These are phyloP conservation scores for Huntiella moniliformis DNA, from an alignment of 2,329 filamentous ascomycete species.

Conservation along the genomic window DNA sequence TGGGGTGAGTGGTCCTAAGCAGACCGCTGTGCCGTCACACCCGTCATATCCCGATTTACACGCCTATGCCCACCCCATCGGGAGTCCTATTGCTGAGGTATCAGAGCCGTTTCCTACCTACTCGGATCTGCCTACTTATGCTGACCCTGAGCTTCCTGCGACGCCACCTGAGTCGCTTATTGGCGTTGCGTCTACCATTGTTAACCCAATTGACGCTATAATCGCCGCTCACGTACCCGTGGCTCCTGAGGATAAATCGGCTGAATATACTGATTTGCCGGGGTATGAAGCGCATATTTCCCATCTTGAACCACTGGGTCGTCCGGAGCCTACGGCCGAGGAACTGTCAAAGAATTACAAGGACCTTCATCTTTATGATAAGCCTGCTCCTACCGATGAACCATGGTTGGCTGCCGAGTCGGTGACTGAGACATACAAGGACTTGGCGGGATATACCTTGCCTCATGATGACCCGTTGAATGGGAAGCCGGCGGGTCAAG, in stretches of 20 bases:
- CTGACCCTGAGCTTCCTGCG: constrained; percentile 16
- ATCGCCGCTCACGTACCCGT: constrained; percentile 17
- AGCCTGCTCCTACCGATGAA: constrained; percentile 11
- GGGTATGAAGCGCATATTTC: constrained; percentile 17
- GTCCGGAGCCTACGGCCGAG: constrained; percentile 15
- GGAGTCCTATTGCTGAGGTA: constrained; percentile 17
- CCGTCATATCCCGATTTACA: constrained; percentile 21
- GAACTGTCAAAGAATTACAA: constrained; percentile 21
- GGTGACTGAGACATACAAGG: constrained; percentile 20
- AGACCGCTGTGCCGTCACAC: constrained; percentile 17
- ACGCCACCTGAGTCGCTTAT: constrained; percentile 3
- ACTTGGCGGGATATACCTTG: constrained; percentile 20
- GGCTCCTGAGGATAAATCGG: constrained; percentile 17
- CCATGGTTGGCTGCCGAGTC: constrained; percentile 16
- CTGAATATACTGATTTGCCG: constrained; percentile 19
- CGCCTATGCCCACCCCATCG: constrained; percentile 19
- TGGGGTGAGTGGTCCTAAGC: constrained; percentile 16
- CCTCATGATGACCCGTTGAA: background rate
- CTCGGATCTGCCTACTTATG: constrained; percentile 23
- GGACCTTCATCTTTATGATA: constrained; percentile 20
- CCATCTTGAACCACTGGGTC: constrained; percentile 10
- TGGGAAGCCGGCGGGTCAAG: background rate
- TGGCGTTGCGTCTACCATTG: constrained; percentile 11
- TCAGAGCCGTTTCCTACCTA: constrained; percentile 18
- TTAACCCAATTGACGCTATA: constrained; percentile 22